These are phyloP conservation scores for Omphalotus olearius DNA, from an alignment of 1,284 basidiomycete species.

Conservation along the genomic window DNA sequence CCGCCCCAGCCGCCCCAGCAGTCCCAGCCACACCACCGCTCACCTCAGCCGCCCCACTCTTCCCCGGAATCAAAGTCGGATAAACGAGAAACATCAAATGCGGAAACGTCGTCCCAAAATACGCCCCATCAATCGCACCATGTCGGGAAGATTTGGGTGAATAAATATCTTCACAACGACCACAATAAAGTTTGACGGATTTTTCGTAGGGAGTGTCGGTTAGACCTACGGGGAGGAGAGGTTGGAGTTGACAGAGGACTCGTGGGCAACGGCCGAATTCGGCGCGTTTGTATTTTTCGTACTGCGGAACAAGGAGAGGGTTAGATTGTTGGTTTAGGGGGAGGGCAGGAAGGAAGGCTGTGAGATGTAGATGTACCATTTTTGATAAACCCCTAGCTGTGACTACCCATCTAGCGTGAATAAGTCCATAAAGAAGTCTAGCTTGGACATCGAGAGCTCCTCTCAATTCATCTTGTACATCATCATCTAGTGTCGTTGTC, in stretches of 20 bases:
- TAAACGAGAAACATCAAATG: slow-evolving; percentile 96
- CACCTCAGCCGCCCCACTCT: slow-evolving; percentile 61
- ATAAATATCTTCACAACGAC: slow-evolving; percentile 95
- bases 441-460: slow-evolving; percentile 89
- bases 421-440: slow-evolving; percentile 89
- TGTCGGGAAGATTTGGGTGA: slow-evolving; percentile 93
- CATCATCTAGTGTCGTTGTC: slow-evolving; percentile 63
- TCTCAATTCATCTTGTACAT: slow-evolving; percentile 73
- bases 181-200: slow-evolving; percentile 95
- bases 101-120: slow-evolving; percentile 95
- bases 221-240: slow-evolving; percentile 91
- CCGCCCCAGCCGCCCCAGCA: background rate
- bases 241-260: slow-evolving; percentile 88
- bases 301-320: slow-evolving; percentile 45
- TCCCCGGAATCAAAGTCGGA: slow-evolving; percentile 84
- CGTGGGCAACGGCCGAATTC: slow-evolving; percentile 96
- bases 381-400: slow-evolving; percentile 90
- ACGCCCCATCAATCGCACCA: slow-evolving; percentile 93
- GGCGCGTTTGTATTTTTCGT: slow-evolving; percentile 95
- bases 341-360: background rate
- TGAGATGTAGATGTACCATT: slow-evolving; percentile 79
- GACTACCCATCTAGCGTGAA: slow-evolving; percentile 96
- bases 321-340: background rate
- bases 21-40: background rate
- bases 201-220: slow-evolving; percentile 95